Evolutionary conservation across 495 filamentous ascomycete species (phyloP).

Genomic region (Neurospora sp.): DNA sequence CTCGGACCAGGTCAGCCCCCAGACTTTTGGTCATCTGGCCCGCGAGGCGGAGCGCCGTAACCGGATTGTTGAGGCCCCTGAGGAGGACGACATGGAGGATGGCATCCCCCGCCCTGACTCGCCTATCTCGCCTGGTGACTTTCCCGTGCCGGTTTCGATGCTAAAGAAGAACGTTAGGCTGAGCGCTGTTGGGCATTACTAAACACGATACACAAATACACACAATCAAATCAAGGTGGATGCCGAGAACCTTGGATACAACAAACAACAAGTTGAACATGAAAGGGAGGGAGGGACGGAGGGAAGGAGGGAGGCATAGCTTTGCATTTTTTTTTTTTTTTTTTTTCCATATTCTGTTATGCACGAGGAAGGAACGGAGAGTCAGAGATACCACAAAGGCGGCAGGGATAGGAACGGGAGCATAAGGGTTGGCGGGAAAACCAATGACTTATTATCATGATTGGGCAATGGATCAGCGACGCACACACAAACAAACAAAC

Average conservation of each 20-base stretch:
- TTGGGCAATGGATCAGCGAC: neutral
- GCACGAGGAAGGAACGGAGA: neutral
- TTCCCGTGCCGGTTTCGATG: conserved; percentile 22
- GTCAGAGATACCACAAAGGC: neutral
- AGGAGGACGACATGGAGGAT: conserved; percentile 8
- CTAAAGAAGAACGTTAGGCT: conserved; percentile 35
- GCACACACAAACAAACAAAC: neutral
- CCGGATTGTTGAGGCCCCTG: conserved; percentile 16
- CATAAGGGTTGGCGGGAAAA: neutral
- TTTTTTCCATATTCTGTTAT: neutral
- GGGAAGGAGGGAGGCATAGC: neutral
- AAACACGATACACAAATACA: neutral
- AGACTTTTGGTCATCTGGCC: neutral
- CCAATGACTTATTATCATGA: neutral
- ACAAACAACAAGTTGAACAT: neutral
- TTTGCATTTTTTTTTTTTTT: conserved; percentile 2
- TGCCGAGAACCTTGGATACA: neutral
- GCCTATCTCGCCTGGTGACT: conserved; percentile 24
- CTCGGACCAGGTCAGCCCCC: conserved; percentile 7
- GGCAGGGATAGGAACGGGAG: neutral
- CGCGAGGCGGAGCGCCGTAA: conserved; percentile 8
- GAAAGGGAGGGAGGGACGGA: neutral
- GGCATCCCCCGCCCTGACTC: conserved; percentile 27
- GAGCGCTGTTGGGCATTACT: conserved; percentile 33
- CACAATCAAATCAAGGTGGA: neutral